Evolutionary conservation across 1,284 basidiomycete genomes (phyloP).

Genomic region (Ceratobasidium sp.): DNA sequence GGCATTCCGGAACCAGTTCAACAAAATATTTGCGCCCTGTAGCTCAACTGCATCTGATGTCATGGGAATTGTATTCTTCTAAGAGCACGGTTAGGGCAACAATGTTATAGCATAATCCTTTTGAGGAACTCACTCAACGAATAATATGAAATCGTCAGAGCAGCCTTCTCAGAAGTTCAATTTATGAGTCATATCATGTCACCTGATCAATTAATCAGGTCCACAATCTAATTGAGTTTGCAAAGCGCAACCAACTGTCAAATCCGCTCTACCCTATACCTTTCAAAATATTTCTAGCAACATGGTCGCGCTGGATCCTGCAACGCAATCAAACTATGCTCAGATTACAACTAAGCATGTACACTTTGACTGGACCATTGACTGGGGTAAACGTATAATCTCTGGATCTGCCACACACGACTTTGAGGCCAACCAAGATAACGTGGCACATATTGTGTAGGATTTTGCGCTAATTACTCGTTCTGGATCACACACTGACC

Average conservation of each 20-base stretch:
- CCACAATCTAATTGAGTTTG: neutral
- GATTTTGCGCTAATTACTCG: conserved; percentile 49
- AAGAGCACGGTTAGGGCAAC: too few species aligned
- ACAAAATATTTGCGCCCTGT: too few species aligned
- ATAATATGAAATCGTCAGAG: neutral
- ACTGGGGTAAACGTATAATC: conserved; percentile 77
- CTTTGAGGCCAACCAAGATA: conserved; percentile 67
- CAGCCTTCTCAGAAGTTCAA: too few species aligned
- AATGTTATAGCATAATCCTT: neutral
- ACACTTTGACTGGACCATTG: conserved; percentile 83
- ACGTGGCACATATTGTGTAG: conserved; percentile 73
- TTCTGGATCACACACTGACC: conserved; percentile 27
- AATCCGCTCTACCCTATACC: neutral
- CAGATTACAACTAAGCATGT: conserved; percentile 75
- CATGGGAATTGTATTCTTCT: too few species aligned
- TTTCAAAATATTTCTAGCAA: neutral
- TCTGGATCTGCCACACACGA: conserved; percentile 78
- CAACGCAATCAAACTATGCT: conserved; percentile 83
- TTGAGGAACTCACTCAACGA: neutral
- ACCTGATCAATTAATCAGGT: neutral
- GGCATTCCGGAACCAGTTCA: too few species aligned
- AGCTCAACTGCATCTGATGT: too few species aligned
- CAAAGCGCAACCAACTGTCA: neutral
- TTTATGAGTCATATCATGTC: neutral
- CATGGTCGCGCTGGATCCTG: conserved; percentile 62